Evolutionary conservation across 2,329 filamentous ascomycete species (phyloP), one percentile per base, ranked within the genome.

Genomic region (Aschersonia sp.): DNA sequence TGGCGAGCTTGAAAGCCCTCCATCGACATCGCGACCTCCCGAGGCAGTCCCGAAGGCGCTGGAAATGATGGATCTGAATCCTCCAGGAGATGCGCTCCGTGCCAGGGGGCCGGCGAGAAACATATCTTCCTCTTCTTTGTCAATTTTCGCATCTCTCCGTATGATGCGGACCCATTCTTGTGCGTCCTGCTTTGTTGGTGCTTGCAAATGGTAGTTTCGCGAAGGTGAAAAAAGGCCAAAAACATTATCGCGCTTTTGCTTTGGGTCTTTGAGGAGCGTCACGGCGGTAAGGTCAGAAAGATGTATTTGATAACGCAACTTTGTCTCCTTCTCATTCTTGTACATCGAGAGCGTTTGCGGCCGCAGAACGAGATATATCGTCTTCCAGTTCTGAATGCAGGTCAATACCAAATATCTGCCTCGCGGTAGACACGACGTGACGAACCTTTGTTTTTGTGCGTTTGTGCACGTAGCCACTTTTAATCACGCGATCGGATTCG

Each of bases 161-260:
- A 97, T 89, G 46, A 84, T 66, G 30, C 85, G 74, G 14, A 95
- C 85, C 92, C 92, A 98, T 58, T 85, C 81, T 51, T 85, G 77
- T 5, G 87, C 86, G 52, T 95, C 89, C 49, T 78, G 70, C 45
- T 80, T 76, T 4, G 76, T 83, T 32, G 72, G 62, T 1, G 87
- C 88, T 63, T 94, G 84, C 50, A 98, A 80, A 58, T 95, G 88
- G 66, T 84, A 95, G 66, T 95, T 97, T 54, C 84, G 83, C 12
- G 88, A 84, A 0, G 89, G 85, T 0, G 88, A 90, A 66, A 95
- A 98, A 43, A 97, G 75, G 22, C 86, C 92, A 61, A 98, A 97
- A 51, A 95, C 79, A 61, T 95, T 81, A 46, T 87, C 77, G 49
- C 85, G 83, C 61, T 85, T 89, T 51, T 88, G 81, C 64, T 94